These are phyloP conservation scores for Lunularia cruciata DNA, from an alignment of 225 moss, liverwort and hornwort genomes.

Conservation along the genomic window DNA sequence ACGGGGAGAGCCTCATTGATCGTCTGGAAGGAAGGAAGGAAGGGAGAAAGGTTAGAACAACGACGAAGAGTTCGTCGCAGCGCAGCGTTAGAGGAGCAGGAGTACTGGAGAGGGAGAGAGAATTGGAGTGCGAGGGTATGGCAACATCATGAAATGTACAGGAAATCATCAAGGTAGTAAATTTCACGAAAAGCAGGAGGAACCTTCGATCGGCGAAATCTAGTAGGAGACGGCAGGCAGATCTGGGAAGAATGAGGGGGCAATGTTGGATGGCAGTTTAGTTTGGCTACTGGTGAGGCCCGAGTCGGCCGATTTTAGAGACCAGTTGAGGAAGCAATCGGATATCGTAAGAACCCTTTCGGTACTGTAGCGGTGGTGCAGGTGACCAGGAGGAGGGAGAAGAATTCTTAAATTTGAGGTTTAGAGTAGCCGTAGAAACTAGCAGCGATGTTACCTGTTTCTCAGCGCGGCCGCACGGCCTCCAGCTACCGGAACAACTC, in stretches of 20 bases:
- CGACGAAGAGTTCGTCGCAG: not conserved
- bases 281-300: not conserved
- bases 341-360: not conserved
- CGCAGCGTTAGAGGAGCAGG: too few species aligned
- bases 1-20: not conserved
- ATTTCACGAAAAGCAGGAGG: too few species aligned
- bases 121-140: not conserved
- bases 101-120: too few species aligned
- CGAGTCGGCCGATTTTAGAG: not conserved
- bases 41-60: not conserved
- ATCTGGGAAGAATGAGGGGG: slow-evolving; percentile 16
- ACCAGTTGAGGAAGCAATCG: not conserved
- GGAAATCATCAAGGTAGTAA: not conserved
- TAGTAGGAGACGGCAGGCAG: too few species aligned
- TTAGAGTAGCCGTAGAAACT: slow-evolving; percentile 1
- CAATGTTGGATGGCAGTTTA: slow-evolving; percentile 20
- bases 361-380: not conserved
- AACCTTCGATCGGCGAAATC: too few species aligned
- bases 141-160: slow-evolving; percentile 9
- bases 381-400: not conserved
- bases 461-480: slow-evolving; percentile 70
- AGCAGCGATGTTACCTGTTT: slow-evolving; percentile 74
- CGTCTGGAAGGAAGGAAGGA: not conserved
- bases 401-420: not conserved
- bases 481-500: slow-evolving; percentile 82